Evolutionary conservation across 2,329 filamentous ascomycete species (phyloP).

Genomic region (Rutstroemia sp.): DNA sequence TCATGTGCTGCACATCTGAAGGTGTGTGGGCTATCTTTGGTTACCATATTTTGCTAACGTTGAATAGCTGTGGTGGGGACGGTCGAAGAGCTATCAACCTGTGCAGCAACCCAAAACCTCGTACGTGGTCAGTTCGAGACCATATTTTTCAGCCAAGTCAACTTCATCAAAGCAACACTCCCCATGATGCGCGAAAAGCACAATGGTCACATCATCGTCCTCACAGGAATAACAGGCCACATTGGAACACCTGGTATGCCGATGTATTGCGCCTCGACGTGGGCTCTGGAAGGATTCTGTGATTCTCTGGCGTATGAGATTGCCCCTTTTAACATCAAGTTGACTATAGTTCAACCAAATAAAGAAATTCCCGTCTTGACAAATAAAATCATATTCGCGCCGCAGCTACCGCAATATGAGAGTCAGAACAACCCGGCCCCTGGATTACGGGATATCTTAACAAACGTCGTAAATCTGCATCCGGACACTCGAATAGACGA

Average conservation of each 20-base stretch:
- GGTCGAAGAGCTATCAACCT: slow-evolving; percentile 80
- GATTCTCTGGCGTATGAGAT: slow-evolving; percentile 95
- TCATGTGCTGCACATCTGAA: slow-evolving; percentile 85
- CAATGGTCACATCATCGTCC: slow-evolving; percentile 81
- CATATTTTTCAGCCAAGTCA: slow-evolving; percentile 92
- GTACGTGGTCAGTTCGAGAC: slow-evolving; percentile 89
- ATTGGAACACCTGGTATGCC: slow-evolving; percentile 87
- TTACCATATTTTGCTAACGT: not conserved
- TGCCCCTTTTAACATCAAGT: slow-evolving; percentile 91
- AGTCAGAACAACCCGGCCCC: slow-evolving; percentile 68
- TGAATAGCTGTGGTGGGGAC: slow-evolving; percentile 71
- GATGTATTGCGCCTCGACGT: slow-evolving; percentile 86
- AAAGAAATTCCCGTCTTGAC: slow-evolving; percentile 86
- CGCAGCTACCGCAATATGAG: slow-evolving; percentile 64
- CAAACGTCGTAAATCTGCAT: slow-evolving; percentile 69
- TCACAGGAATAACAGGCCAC: slow-evolving; percentile 86
- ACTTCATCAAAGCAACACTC: slow-evolving; percentile 84
- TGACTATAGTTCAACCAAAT: slow-evolving; percentile 92
- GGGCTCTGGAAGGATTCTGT: slow-evolving; percentile 93
- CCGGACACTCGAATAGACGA: slow-evolving; percentile 49
- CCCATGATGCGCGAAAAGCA: slow-evolving; percentile 72
- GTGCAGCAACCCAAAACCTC: slow-evolving; percentile 64
- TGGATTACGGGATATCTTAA: slow-evolving; percentile 74
- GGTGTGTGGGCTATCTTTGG: slow-evolving; percentile 38
- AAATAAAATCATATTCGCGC: slow-evolving; percentile 78